phyloP scores from a whole-genome alignment of 768 basidiomycete genomes.

The Phlegmacium glaucopus region DNA sequence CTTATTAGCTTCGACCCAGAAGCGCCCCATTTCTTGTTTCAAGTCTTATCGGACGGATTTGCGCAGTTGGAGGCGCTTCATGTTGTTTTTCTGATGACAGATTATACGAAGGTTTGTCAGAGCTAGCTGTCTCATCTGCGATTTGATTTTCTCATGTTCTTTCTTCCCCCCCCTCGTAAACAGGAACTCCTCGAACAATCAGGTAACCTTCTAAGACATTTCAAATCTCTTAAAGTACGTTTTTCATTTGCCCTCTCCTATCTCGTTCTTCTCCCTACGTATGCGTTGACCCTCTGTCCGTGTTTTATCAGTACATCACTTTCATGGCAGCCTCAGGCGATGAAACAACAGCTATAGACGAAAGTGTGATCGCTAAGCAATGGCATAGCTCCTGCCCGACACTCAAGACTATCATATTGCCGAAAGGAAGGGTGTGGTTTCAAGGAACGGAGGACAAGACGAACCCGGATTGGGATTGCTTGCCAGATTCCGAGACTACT shows the following conservation, averaged over 20 bases:
- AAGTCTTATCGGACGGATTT: slow-evolving; percentile 44
- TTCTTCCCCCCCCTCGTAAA: neutral
- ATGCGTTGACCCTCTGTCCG: neutral
- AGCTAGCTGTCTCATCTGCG: neutral
- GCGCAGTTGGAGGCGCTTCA: slow-evolving; percentile 57
- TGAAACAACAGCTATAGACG: slow-evolving; percentile 30
- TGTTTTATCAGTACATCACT: slow-evolving; percentile 43
- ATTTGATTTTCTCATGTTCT: slow-evolving; percentile 6
- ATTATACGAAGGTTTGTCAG: slow-evolving; percentile 42
- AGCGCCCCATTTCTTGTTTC: slow-evolving; percentile 41
- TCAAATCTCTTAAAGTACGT: slow-evolving; percentile 33
- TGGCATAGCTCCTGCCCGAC: slow-evolving; percentile 62
- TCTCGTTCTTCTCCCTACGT: neutral
- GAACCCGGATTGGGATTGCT: neutral
- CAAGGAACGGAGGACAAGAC: slow-evolving; percentile 9
- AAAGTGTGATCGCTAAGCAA: slow-evolving; percentile 46
- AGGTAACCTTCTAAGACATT: slow-evolving; percentile 36
- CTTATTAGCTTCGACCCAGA: slow-evolving; percentile 55
- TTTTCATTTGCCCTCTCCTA: neutral
- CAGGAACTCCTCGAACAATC: slow-evolving; percentile 43
- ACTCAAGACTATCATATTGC: slow-evolving; percentile 60
- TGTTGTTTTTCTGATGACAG: slow-evolving; percentile 51
- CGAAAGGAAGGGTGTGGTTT: slow-evolving; percentile 63
- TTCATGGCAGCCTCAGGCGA: slow-evolving; percentile 45
- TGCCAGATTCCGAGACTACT: neutral